Base-by-base conservation (phyloP, 2,329 filamentous ascomycete genomes). In the Fusarium tupiense region DNA sequence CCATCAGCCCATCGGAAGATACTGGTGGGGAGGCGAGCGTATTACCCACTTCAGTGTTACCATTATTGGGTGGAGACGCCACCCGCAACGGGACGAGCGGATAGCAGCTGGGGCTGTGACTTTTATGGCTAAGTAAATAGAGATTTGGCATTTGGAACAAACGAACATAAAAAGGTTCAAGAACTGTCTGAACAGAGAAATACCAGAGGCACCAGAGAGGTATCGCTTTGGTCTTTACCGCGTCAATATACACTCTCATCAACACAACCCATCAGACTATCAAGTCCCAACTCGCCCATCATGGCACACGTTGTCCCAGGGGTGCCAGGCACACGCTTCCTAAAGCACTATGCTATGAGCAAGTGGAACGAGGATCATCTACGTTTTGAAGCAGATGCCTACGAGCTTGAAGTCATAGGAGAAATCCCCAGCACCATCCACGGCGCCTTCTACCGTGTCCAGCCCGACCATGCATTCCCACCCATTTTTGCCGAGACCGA, bases 331-430 rank as follows among this genome's bases (percentile, higher is more conserved):
- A 64, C 62, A 8, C 62, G 62, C 29, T 64, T 64, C 16, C 54
- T 54, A 38, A 64, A 64, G 44, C 62, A 64, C 38, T 64, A 64
- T 44, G 62, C 62, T 35, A 64, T 64, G 62, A 64, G 62, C 53
- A 64, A 64, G n/a, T 64, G 62, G 62, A 64, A 64, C 11, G 62
- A 64, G 46, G 62, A 64, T 31, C 62, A 64, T 52, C 37, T 64
- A 54, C 62, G 62, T 5, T 64, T 66, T 16, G 63, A 66, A 24
- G 63, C 56, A 40, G 63, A 66, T 37, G 57, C 58, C 63, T 66
- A 61, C 49, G 57, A 66, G 40, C 63, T 66, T 20, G 63, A 66
- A 47, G 63, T 66, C 35, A 56, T 47, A 31, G 63, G 63, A 31
- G 22, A 61, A 50, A 66, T 66, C 40, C 56, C 63, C 22, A 56